These are phyloP conservation scores for Austroboletus eburneus DNA, from an alignment of 768 basidiomycete species.

Conservation along the genomic window DNA sequence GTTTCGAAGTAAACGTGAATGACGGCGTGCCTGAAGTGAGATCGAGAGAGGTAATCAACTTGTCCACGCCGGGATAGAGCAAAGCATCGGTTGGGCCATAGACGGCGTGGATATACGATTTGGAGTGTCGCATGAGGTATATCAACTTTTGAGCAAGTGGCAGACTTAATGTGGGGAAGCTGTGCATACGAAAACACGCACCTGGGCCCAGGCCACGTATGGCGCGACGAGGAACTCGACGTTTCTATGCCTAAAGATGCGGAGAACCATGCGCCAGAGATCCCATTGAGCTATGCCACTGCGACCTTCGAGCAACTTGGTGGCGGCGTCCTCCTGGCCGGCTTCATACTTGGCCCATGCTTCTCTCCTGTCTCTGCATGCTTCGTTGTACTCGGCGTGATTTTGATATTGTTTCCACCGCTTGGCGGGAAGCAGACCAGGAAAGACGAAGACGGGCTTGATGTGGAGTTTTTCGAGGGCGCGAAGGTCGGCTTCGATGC, in stretches of 20 bases:
- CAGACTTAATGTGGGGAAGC: neutral
- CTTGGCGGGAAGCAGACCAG: slow-evolving; percentile 77
- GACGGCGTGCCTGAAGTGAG: slow-evolving; percentile 60
- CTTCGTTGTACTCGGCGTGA: slow-evolving; percentile 55
- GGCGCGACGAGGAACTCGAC: slow-evolving; percentile 97
- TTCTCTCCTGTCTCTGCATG: slow-evolving; percentile 69
- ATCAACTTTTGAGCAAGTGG: slow-evolving; percentile 56
- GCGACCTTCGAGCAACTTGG: slow-evolving; percentile 75
- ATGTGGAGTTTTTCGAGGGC: slow-evolving; percentile 86
- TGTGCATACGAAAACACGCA: slow-evolving; percentile 37
- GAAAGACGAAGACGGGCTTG: slow-evolving; percentile 98
- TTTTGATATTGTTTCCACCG: slow-evolving; percentile 57
- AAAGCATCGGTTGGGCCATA: slow-evolving; percentile 89
- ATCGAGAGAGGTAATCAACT: slow-evolving; percentile 86
- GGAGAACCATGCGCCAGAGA: slow-evolving; percentile 88
- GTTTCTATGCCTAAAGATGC: slow-evolving; percentile 90
- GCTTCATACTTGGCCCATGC: slow-evolving; percentile 95
- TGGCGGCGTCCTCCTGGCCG: slow-evolving; percentile 86
- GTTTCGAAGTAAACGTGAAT: slow-evolving; percentile 85
- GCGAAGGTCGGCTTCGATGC: slow-evolving; percentile 90
- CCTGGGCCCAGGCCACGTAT: slow-evolving; percentile 94
- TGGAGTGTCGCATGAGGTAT: slow-evolving; percentile 90
- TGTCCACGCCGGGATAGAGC: slow-evolving; percentile 83
- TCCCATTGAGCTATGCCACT: slow-evolving; percentile 79
- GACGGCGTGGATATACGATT: slow-evolving; percentile 92